phyloP scores from a whole-genome alignment of 2,329 filamentous ascomycete species.

The Pezizomycotina sp. region DNA sequence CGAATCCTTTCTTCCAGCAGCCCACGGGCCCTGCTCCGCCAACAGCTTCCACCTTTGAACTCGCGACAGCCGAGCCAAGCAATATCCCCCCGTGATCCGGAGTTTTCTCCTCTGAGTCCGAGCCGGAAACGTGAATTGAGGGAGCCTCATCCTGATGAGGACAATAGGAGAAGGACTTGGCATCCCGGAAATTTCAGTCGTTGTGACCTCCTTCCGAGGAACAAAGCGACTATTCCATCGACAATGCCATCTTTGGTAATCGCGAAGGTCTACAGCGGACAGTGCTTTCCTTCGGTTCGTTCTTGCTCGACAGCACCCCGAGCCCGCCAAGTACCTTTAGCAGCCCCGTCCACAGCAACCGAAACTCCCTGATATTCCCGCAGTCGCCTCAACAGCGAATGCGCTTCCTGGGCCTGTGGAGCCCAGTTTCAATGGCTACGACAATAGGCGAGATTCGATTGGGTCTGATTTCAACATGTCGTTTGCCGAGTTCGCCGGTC shows the following conservation, averaged over 20 bases:
- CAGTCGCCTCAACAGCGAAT: slow-evolving; percentile 18
- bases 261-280: no score
- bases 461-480: slow-evolving; percentile 13
- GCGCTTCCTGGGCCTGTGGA: slow-evolving; percentile 13
- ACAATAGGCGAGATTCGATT: slow-evolving; percentile 16
- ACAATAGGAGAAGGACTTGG: slow-evolving; percentile 25
- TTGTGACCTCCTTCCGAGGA: slow-evolving; percentile 18
- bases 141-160: slow-evolving; percentile 20
- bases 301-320: slow-evolving; percentile 16
- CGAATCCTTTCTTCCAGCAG: slow-evolving; percentile 13
- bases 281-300: slow-evolving; percentile 16
- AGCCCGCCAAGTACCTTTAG: slow-evolving; percentile 18
- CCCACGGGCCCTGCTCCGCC: slow-evolving; percentile 10
- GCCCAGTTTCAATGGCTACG: slow-evolving; percentile 12
- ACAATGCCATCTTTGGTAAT: no score
- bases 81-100: no score
- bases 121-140: slow-evolving; percentile 19
- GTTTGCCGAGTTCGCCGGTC: slow-evolving; percentile 11
- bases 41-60: slow-evolving; percentile 18
- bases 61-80: slow-evolving; percentile 18
- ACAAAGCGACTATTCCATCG: slow-evolving; percentile 11
- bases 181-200: slow-evolving; percentile 21
- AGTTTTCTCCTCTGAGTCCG: no score
- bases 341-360: slow-evolving; percentile 18
- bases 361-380: slow-evolving; percentile 18